A percentile compares a stretch with the other conserved stretches of the same genome.
Evolutionary conservation across 371 early-diverging fungal species (phyloP).

Genomic region (Chytridiales sp.): DNA sequence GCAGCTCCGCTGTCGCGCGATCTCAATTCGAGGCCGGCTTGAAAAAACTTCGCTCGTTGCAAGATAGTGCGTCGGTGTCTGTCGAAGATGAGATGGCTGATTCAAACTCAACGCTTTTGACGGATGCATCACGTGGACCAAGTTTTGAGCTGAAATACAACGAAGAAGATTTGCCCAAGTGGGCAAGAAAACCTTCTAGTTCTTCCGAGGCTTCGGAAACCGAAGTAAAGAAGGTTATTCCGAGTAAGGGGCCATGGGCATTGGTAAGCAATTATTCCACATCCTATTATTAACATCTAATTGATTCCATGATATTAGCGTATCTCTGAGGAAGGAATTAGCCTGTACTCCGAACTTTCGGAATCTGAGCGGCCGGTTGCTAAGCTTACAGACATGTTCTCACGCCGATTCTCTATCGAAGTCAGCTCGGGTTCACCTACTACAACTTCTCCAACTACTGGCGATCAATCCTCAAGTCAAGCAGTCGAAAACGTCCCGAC

Average conservation of each 20-base stretch:
- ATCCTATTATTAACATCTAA: background rate
- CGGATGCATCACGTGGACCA: slow-evolving; percentile 12
- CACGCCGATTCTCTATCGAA: slow-evolving; percentile 35
- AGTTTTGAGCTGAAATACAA: slow-evolving; percentile 25
- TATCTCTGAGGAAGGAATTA: slow-evolving; percentile 15
- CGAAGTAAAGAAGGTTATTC: background rate
- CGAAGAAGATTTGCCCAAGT: slow-evolving; percentile 28
- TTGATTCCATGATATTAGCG: slow-evolving; percentile 15
- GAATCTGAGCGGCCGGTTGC: slow-evolving; percentile 21
- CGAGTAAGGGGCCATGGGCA: slow-evolving; percentile 30
- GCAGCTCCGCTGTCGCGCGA: background rate
- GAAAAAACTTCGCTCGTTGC: background rate
- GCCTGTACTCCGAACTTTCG: slow-evolving; percentile 23
- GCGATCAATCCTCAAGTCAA: background rate
- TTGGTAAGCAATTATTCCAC: background rate
- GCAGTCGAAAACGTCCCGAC: background rate
- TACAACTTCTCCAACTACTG: too few relatives aligned
- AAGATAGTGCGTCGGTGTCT: background rate
- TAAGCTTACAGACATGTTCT: slow-evolving; percentile 17
- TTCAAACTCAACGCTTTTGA: background rate
- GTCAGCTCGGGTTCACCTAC: background rate
- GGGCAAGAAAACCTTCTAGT: slow-evolving; percentile 27
- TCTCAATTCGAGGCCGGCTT: background rate
- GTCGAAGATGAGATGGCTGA: slow-evolving; percentile 10
- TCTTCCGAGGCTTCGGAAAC: background rate